Evolutionary conservation across 768 basidiomycete species (phyloP).

Genomic region (Sarcodon sp.): DNA sequence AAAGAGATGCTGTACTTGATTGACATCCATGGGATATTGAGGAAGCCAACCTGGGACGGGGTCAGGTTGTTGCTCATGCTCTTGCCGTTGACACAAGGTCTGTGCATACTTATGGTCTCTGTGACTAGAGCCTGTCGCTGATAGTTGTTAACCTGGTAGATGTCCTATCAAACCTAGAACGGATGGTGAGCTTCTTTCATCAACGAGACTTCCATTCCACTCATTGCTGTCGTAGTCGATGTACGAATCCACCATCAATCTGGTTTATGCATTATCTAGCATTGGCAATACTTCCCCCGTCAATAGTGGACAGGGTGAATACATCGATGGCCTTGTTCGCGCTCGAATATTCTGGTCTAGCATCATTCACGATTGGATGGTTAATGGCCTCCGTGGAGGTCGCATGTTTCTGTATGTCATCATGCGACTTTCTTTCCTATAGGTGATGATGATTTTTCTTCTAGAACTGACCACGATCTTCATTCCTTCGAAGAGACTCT

Average conservation of each 20-base stretch:
- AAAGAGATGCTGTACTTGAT: conserved; percentile 69
- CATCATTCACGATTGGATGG: conserved; percentile 74
- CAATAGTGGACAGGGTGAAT: conserved; percentile 35
- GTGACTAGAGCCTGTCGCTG: conserved; percentile 1
- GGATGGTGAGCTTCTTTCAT: conserved; percentile 19
- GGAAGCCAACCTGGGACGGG: conserved; percentile 81
- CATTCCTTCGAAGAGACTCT: conserved; percentile 56
- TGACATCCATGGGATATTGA: conserved; percentile 66
- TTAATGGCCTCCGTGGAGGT: conserved; percentile 74
- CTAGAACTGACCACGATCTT: conserved; percentile 66
- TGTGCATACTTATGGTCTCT: conserved; percentile 8
- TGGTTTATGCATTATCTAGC: conserved; percentile 66
- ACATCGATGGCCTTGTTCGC: conserved; percentile 47
- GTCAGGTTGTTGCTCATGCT: conserved; percentile 68
- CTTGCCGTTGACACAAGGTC: conserved; percentile 78
- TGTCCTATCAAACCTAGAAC: conserved; percentile 29
- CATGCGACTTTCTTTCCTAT: conserved; percentile 2
- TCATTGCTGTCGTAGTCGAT: conserved; percentile 37
- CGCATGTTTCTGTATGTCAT: conserved; percentile 62
- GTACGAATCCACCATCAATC: conserved; percentile 74
- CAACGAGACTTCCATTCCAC: neutral
- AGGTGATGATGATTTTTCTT: conserved; percentile 1
- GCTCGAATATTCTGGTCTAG: conserved; percentile 87
- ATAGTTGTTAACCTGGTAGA: conserved; percentile 17
- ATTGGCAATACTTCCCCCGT: conserved; percentile 31